A percentile compares a stretch with the other conserved stretches of the same genome.
Evolutionary conservation across 495 filamentous ascomycete genomes (phyloP).

Genomic region (Platismatia glauca): DNA sequence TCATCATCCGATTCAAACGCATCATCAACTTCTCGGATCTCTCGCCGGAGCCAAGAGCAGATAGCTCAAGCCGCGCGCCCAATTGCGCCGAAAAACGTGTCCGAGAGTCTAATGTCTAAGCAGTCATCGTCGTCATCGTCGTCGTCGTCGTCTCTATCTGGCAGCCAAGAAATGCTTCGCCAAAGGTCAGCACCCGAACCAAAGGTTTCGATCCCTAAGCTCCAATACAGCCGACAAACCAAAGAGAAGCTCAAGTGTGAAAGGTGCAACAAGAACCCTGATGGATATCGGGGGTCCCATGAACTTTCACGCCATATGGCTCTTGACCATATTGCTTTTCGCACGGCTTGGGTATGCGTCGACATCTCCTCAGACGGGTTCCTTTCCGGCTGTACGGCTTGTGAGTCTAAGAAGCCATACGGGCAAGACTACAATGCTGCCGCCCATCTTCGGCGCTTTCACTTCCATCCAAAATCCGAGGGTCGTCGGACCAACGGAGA

Average conservation of each 20-base stretch:
- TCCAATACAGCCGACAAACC: constrained; percentile 63
- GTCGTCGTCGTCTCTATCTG: constrained; percentile 24
- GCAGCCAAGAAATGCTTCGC: constrained; percentile 43
- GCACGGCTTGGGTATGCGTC: constrained; percentile 72
- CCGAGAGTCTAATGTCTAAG: constrained; percentile 20
- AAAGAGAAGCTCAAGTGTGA: constrained; percentile 69
- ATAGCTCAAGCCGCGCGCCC: constrained; percentile 33
- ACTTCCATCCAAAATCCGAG: constrained; percentile 62
- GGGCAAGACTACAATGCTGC: constrained; percentile 94
- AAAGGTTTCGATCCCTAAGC: constrained; percentile 57
- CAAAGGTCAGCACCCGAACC: constrained; percentile 50
- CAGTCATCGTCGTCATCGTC: constrained; percentile 23
- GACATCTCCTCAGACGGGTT: constrained; percentile 53
- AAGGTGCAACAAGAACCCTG: constrained; percentile 65
- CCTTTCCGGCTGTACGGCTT: constrained; percentile 82
- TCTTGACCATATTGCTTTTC: constrained; percentile 61
- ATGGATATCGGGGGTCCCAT: constrained; percentile 89
- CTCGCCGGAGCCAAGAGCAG: constrained; percentile 8
- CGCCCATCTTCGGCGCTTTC: constrained; percentile 79
- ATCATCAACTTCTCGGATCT: background rate
- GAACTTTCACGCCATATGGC: constrained; percentile 83
- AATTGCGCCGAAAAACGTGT: constrained; percentile 39
- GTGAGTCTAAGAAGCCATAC: constrained; percentile 67
- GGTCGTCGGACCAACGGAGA: constrained; percentile 46
- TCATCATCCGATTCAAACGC: background rate